Evolutionary conservation across 1,284 basidiomycete species (phyloP), one percentile per base, ranked within the genome.

Genomic region (Irpex sp.): DNA sequence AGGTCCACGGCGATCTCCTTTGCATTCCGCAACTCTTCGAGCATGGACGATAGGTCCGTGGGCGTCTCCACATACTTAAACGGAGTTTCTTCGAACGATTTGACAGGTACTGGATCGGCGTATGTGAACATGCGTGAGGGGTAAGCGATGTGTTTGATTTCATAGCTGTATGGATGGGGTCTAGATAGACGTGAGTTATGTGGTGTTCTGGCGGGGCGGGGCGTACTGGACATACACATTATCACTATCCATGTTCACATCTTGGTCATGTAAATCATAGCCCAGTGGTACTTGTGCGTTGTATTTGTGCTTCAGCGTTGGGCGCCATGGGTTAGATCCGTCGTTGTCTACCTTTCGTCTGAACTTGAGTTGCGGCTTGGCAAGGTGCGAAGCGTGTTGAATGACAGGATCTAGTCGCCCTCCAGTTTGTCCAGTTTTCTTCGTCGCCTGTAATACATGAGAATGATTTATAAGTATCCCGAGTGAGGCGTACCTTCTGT

Each of bases 1-100:
- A 99, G 80, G 75, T 99, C 97, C 46, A 99, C 83, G 1, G 97
- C 97, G 59, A 99, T 88, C 75, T 97, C 95, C 51, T 77, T 79
- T n/a, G 83, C 84, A 9, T 76, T 72, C 46, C 85, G 83, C 15
- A 96, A 80, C 61, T 82, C 80, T n/a, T 83, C 81, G 3, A 94
- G 78, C 83, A 97, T 88, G 19, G 69, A 71, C 2, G 83, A 75
- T 47, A 97, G 81, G 11, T 78, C 78, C 9, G 78, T 76, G 0
- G 79, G 71, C 2, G 87, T 90, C 7, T 87, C 82, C 7, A 98
- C 83, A 82, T 88, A 95, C 37, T 82, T 84, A 70, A 94, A 89
- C 1, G 90, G 85, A 0, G 87, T 91, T 0, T 84, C 78, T 26
- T 87, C 84, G 57, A 96, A 88, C 1, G 89, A 78, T 5, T 77